Evolutionary conservation across 768 basidiomycete species (phyloP).

Genomic region (Tulasnella sp.): DNA sequence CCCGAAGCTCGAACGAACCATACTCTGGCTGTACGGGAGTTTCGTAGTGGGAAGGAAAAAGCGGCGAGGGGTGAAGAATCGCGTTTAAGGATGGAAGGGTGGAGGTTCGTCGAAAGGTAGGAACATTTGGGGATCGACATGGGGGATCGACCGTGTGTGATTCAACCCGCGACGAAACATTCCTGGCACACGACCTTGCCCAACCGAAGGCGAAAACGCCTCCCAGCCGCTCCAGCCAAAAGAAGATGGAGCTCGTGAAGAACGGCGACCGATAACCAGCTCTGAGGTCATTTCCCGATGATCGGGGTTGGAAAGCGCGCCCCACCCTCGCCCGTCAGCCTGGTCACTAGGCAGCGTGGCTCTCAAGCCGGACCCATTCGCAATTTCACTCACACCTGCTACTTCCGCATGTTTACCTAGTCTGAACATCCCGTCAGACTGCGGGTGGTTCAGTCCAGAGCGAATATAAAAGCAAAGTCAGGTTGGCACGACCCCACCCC

Average conservation of each 20-base stretch:
- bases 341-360: background rate
- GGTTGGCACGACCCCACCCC: background rate
- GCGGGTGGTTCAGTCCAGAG: background rate
- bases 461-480: background rate
- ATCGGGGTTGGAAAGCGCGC: constrained; percentile 8
- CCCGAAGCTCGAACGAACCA: background rate
- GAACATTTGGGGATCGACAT: background rate
- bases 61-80: background rate
- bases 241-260: background rate
- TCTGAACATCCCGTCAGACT: background rate
- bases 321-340: background rate
- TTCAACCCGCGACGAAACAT: background rate
- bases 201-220: background rate
- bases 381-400: constrained; percentile 1
- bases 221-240: background rate
- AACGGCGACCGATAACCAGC: background rate
- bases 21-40: background rate
- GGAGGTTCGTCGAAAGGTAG: background rate
- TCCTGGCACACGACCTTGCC: background rate
- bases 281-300: background rate
- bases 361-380: background rate
- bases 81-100: background rate
- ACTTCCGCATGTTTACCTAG: background rate
- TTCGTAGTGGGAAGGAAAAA: background rate
- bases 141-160: background rate